Evolutionary conservation across 768 basidiomycete genomes (phyloP).

Genomic region (Dentipellis fragilis): DNA sequence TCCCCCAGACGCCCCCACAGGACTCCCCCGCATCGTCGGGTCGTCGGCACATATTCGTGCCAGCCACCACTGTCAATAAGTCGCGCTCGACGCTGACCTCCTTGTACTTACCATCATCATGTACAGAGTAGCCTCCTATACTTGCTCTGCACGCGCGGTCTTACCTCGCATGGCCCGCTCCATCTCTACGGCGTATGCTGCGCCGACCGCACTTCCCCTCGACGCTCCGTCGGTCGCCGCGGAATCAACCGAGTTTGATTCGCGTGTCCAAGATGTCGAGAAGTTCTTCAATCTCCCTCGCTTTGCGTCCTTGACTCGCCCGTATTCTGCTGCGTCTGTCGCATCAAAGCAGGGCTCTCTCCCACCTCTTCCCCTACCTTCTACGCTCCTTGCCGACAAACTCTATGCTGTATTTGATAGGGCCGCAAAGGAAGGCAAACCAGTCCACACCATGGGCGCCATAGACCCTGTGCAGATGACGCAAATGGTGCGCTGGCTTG

Average conservation of each 20-base stretch:
- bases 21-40: neutral
- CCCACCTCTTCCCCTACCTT: slow-evolving; percentile 66
- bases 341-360: slow-evolving; percentile 86
- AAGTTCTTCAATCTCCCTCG: slow-evolving; percentile 71
- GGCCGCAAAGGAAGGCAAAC: slow-evolving; percentile 51
- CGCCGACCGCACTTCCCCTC: slow-evolving; percentile 31
- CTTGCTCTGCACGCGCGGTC: neutral
- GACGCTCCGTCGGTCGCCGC: slow-evolving; percentile 45
- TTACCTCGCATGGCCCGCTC: slow-evolving; percentile 5
- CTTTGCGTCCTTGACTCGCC: slow-evolving; percentile 62
- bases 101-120: neutral
- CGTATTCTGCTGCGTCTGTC: slow-evolving; percentile 73
- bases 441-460: slow-evolving; percentile 87
- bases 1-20: neutral
- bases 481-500: slow-evolving; percentile 81
- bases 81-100: neutral
- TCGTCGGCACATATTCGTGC: neutral
- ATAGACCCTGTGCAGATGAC: slow-evolving; percentile 94
- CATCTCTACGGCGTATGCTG: slow-evolving; percentile 4
- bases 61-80: neutral
- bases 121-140: slow-evolving; percentile 6
- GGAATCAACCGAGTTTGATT: slow-evolving; percentile 49
- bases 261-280: slow-evolving; percentile 52
- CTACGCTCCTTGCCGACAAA: slow-evolving; percentile 77
- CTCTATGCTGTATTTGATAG: slow-evolving; percentile 59